Conservation (phyloP, 2,329 filamentous ascomycete species). For the Chalaropsis thielavioides region DNA sequence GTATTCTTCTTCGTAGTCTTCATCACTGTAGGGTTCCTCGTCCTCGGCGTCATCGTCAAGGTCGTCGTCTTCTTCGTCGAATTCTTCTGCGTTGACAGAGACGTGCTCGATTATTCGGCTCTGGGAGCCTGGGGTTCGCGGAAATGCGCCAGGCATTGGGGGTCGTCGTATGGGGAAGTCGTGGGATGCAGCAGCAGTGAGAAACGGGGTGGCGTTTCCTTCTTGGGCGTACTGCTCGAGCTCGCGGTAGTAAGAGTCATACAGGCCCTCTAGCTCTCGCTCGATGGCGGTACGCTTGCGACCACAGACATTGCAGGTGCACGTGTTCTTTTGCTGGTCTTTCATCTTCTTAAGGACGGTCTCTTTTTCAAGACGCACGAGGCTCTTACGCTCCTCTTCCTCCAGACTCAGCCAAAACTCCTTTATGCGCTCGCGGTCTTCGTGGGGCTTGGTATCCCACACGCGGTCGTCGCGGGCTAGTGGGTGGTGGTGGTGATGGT, state of each 20-base stretch:
- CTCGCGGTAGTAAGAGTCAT: conserved; percentile 97
- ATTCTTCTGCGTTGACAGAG: conserved; percentile 33
- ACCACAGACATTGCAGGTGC: conserved; percentile 93
- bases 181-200: conserved; percentile 30
- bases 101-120: conserved; percentile 59
- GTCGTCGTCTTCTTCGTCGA: conserved; percentile 41
- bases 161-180: conserved; percentile 47
- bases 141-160: conserved; percentile 43
- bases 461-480: conserved; percentile 34
- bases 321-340: conserved; percentile 98
- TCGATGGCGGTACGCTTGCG: conserved; percentile 94
- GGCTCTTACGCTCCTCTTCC: conserved; percentile 83
- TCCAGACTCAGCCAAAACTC: conserved; percentile 93
- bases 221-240: conserved; percentile 86
- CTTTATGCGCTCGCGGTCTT: conserved; percentile 94
- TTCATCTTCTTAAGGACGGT: conserved; percentile 98
- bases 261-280: conserved; percentile 91
- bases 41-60: conserved; percentile 39
- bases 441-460: conserved; percentile 89
- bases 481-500: conserved; percentile 5
- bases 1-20: conserved; percentile 38
- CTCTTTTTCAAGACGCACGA: conserved; percentile 98
- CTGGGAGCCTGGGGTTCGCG: conserved; percentile 54
- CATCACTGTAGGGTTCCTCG: conserved; percentile 27
- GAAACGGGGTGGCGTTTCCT: conserved; percentile 13